Percentiles rank a stretch among this genome's conserved stretches.
Conservation (phyloP, 495 filamentous ascomycete genomes). For the Corynascus novoguineensis region DNA sequence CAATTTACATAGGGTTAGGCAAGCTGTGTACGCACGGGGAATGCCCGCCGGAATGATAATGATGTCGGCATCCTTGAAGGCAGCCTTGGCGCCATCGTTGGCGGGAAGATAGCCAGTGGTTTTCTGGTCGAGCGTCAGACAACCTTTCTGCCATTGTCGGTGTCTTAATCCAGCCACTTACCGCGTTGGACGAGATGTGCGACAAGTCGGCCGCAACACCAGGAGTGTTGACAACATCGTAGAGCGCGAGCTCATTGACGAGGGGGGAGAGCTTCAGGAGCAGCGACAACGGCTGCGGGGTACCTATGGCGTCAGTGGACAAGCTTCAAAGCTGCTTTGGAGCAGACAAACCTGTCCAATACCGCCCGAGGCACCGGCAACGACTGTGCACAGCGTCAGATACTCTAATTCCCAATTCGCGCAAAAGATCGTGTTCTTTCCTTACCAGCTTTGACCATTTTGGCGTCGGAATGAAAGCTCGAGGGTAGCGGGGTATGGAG, state of each 20-base stretch:
- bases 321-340: neutral
- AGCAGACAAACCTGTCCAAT: slow-evolving; percentile 78
- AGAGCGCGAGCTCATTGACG: slow-evolving; percentile 85
- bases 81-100: slow-evolving; percentile 82
- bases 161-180: slow-evolving; percentile 44
- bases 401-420: slow-evolving; percentile 9
- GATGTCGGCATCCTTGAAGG: slow-evolving; percentile 86
- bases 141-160: slow-evolving; percentile 5
- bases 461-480: slow-evolving; percentile 32
- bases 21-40: slow-evolving; percentile 64
- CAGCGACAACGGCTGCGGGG: slow-evolving; percentile 82
- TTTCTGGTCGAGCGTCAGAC: slow-evolving; percentile 55
- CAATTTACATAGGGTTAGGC: slow-evolving; percentile 12
- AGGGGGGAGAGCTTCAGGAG: slow-evolving; percentile 83
- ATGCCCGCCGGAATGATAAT: slow-evolving; percentile 97
- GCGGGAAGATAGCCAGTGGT: slow-evolving; percentile 82
- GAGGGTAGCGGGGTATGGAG: slow-evolving; percentile 21
- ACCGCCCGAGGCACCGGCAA: slow-evolving; percentile 94
- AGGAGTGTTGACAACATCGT: slow-evolving; percentile 98
- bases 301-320: slow-evolving; percentile 7
- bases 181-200: slow-evolving; percentile 90
- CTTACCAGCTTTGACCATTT: slow-evolving; percentile 87
- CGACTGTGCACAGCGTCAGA: slow-evolving; percentile 54
- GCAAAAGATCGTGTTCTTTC: slow-evolving; percentile 4
- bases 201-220: slow-evolving; percentile 94